phyloP scores from a whole-genome alignment of 2,329 filamentous ascomycete genomes.

The Neofusicoccum kwambonambiense region DNA sequence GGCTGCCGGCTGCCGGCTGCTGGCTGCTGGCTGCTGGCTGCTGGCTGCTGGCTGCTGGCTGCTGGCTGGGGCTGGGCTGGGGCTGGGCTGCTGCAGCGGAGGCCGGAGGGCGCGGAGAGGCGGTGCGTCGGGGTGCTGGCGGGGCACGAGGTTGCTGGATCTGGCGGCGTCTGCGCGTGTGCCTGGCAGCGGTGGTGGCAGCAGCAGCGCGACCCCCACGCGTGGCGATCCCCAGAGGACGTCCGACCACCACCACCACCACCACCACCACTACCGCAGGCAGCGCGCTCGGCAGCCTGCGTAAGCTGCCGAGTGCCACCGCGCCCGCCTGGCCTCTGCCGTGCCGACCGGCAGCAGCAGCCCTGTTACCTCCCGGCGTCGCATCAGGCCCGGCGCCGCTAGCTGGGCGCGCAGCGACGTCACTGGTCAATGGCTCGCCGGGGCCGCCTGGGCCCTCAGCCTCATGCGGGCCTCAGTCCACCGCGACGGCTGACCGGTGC shows the following conservation, averaged over 20 bases:
- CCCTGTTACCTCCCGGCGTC: not conserved
- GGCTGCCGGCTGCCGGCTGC: too few species aligned
- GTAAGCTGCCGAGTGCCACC: not conserved
- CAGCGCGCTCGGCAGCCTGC: not conserved
- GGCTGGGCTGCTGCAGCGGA: not conserved
- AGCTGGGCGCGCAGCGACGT: not conserved
- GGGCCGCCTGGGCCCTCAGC: not conserved
- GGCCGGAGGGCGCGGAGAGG: not conserved
- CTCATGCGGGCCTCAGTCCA: not conserved
- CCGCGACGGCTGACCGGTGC: not conserved
- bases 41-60: too few species aligned
- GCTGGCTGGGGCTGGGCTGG: too few species aligned
- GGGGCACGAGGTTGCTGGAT: not conserved
- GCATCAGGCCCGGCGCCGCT: not conserved
- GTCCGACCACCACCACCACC: not conserved
- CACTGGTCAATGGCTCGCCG: not conserved
- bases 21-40: too few species aligned
- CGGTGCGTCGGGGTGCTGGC: not conserved
- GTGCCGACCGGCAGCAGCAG: not conserved
- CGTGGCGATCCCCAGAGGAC: not conserved
- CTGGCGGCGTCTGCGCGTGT: not conserved
- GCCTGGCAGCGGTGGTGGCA: not conserved
- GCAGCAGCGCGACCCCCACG: not conserved
- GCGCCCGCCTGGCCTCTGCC: not conserved
- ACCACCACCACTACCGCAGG: not conserved